phyloP scores from a whole-genome alignment of 2,329 filamentous ascomycete species.

The Penicillium hordei region DNA sequence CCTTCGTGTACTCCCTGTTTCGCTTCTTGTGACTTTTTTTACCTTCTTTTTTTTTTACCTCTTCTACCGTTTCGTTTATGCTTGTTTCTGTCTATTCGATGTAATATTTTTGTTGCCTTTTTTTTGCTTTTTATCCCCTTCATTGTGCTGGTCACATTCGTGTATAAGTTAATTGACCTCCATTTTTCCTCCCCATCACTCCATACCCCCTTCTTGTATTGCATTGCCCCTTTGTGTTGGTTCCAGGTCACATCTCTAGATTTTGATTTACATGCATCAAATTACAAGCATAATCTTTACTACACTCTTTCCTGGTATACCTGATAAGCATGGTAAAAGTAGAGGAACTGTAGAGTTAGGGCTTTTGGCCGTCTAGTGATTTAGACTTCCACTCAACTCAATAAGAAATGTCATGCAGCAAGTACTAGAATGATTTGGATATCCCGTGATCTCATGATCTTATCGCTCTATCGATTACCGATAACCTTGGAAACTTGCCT shows the following conservation, averaged over 20 bases:
- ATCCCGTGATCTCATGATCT: not conserved
- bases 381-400: not conserved
- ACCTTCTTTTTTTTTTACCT: slow-evolving; percentile 8
- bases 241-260: slow-evolving; percentile 17
- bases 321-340: not conserved
- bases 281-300: slow-evolving; percentile 20
- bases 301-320: not conserved
- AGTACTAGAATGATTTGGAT: not conserved
- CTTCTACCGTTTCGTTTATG: slow-evolving; percentile 23
- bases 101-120: slow-evolving; percentile 30
- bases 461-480: slow-evolving; percentile 7
- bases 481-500: slow-evolving; percentile 1
- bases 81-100: slow-evolving; percentile 30
- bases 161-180: slow-evolving; percentile 39
- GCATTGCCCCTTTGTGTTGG: slow-evolving; percentile 29
- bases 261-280: slow-evolving; percentile 22
- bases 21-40: slow-evolving; percentile 30
- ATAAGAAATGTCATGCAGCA: not conserved
- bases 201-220: slow-evolving; percentile 39
- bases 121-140: slow-evolving; percentile 14
- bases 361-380: not conserved
- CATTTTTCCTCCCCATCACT: slow-evolving; percentile 27
- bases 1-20: slow-evolving; percentile 41
- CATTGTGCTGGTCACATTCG: slow-evolving; percentile 44
- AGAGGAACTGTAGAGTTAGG: not conserved